phyloP scores from a whole-genome alignment of 1,284 basidiomycete genomes.

The Malassezia psittaci region DNA sequence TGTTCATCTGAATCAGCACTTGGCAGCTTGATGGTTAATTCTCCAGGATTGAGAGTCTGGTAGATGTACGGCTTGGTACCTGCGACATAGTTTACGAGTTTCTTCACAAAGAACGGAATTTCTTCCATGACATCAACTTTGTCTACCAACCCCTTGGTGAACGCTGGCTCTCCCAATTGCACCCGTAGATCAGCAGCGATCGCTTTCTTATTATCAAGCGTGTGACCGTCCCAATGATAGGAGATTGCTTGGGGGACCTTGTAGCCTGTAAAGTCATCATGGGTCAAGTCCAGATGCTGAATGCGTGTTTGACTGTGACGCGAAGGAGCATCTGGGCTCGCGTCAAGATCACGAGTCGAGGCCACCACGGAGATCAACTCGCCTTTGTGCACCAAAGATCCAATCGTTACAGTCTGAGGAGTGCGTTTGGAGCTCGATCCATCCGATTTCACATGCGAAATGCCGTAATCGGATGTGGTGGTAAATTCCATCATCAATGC shows the following conservation, averaged over 20 bases:
- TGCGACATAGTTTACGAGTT: constrained; percentile 78
- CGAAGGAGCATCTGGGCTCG: constrained; percentile 43
- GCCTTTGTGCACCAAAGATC: constrained; percentile 67
- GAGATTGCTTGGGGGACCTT: constrained; percentile 61
- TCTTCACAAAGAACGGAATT: constrained; percentile 81
- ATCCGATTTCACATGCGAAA: background rate
- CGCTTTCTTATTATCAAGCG: constrained; percentile 46
- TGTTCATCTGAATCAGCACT: constrained; percentile 14
- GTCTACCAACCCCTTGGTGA: constrained; percentile 68
- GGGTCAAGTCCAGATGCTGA: constrained; percentile 57
- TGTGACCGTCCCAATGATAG: constrained; percentile 70
- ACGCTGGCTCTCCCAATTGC: constrained; percentile 28
- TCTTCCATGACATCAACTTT: constrained; percentile 94
- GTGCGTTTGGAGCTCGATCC: constrained; percentile 15
- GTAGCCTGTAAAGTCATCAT: constrained; percentile 70
- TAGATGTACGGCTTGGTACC: constrained; percentile 88
- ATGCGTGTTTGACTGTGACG: constrained; percentile 61
- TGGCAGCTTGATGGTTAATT: constrained; percentile 60
- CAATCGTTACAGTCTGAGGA: constrained; percentile 60
- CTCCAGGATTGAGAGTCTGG: constrained; percentile 70
- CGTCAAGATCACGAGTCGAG: constrained; percentile 43
- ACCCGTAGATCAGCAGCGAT: constrained; percentile 16
- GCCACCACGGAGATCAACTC: constrained; percentile 62
- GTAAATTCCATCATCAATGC: constrained; percentile 92
- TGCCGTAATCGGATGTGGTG: constrained; percentile 52